Conservation (phyloP, 2,329 filamentous ascomycete species). For the Fusarium liriodendri region DNA sequence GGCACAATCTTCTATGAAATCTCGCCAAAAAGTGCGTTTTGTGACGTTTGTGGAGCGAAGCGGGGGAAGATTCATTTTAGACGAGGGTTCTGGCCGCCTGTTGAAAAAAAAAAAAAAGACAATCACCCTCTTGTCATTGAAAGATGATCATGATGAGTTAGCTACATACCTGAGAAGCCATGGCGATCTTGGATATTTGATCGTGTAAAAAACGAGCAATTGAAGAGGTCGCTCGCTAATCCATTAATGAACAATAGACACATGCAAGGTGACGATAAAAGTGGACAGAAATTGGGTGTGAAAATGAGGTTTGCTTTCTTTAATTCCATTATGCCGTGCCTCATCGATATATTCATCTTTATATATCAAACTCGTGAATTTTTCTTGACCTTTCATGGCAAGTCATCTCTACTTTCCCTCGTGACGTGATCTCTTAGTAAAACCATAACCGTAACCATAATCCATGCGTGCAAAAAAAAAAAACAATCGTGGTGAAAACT, state of each 20-base stretch:
- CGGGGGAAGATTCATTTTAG: conserved; percentile 29
- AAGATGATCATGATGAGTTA: conserved; percentile 25
- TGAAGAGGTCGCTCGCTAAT: background rate
- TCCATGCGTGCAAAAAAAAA: conserved; percentile 25
- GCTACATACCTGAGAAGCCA: conserved; percentile 22
- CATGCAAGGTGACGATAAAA: background rate
- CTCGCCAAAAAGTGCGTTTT: conserved; percentile 27
- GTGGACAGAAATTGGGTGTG: background rate
- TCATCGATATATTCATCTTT: conserved; percentile 36
- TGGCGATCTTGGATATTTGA: background rate
- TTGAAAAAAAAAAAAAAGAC: conserved; percentile 21
- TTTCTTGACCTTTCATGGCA: conserved; percentile 30
- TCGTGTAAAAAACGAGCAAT: conserved; percentile 16
- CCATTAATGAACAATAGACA: background rate
- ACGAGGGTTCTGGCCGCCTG: conserved; percentile 28
- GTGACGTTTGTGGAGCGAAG: conserved; percentile 34
- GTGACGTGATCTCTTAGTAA: conserved; percentile 37
- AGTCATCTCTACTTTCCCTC: conserved; percentile 38
- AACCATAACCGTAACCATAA: conserved; percentile 11
- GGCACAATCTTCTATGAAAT: conserved; percentile 24
- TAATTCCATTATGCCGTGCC: conserved; percentile 26
- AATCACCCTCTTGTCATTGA: conserved; percentile 17
- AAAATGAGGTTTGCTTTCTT: conserved; percentile 20
- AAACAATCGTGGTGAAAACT: conserved; percentile 15
- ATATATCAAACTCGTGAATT: conserved; percentile 38